Evolutionary conservation across 192 early-diverging fungal genomes (phyloP).

Genomic region (Backusella tarrabulga): DNA sequence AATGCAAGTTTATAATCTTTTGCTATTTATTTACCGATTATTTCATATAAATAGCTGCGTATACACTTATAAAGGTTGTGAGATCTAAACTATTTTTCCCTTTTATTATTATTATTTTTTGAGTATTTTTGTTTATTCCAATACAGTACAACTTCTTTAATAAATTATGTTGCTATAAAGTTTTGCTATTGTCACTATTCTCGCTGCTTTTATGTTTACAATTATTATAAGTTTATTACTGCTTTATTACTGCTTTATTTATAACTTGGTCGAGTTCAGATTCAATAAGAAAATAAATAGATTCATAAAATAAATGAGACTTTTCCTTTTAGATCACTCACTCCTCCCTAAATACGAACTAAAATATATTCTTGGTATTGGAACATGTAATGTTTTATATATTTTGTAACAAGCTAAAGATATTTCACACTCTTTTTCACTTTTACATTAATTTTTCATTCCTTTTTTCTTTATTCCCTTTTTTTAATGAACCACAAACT

Average conservation of each 20-base stretch:
- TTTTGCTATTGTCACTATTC: neutral
- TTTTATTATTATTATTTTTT: neutral
- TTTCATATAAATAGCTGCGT: neutral
- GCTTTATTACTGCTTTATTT: neutral
- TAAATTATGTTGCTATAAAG: neutral
- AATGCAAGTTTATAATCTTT: neutral
- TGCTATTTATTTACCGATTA: neutral
- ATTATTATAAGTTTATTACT: neutral
- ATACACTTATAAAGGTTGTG: neutral
- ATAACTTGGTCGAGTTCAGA: neutral
- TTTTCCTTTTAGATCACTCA: neutral
- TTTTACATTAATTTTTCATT: neutral
- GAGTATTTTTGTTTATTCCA: neutral
- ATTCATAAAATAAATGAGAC: neutral
- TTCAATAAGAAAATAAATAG: neutral
- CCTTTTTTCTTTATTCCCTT: neutral
- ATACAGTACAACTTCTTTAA: neutral
- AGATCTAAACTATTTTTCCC: neutral
- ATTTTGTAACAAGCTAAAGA: neutral
- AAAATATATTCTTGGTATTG: neutral
- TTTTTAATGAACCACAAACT: neutral
- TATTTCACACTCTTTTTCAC: neutral
- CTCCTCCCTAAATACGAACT: neutral
- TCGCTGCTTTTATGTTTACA: neutral
- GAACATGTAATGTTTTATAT: neutral